phyloP scores from a whole-genome alignment of 441 rosid species.

The Jatropha podagrica region DNA sequence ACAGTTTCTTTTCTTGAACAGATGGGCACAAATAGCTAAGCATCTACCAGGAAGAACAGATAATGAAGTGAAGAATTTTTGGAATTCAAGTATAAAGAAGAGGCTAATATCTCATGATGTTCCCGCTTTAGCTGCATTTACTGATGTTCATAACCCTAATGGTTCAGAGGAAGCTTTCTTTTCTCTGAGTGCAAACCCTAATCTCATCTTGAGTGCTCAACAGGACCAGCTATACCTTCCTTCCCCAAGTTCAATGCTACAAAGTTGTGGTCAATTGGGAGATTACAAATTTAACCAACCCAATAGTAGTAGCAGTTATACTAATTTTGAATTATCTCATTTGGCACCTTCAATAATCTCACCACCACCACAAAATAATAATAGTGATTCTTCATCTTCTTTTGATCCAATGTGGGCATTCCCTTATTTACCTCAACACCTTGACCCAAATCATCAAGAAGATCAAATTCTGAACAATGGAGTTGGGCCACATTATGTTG shows the following conservation, averaged over 20 bases:
- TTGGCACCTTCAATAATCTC: slow-evolving; percentile 24
- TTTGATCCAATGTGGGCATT: slow-evolving; percentile 43
- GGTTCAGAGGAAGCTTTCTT: slow-evolving; percentile 39
- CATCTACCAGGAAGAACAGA: slow-evolving; percentile 97
- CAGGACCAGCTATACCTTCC: slow-evolving; percentile 41
- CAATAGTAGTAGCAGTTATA: background rate
- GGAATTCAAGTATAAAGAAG: slow-evolving; percentile 99
- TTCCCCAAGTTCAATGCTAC: slow-evolving; percentile 44
- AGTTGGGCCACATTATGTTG: slow-evolving; percentile 21
- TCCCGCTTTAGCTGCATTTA: slow-evolving; percentile 38
- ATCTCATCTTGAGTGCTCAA: slow-evolving; percentile 33
- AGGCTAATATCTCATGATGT: slow-evolving; percentile 65
- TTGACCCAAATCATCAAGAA: slow-evolving; percentile 42
- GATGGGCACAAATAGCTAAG: slow-evolving; percentile 97
- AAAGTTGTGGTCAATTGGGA: slow-evolving; percentile 40
- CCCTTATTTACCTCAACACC: slow-evolving; percentile 36
- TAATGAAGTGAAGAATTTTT: slow-evolving; percentile 95
- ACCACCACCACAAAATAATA: slow-evolving; percentile 13
- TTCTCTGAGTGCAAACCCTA: slow-evolving; percentile 64
- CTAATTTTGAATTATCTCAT: slow-evolving; percentile 31
- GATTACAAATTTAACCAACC: slow-evolving; percentile 40
- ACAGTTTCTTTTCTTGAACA: slow-evolving; percentile 22
- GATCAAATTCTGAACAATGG: slow-evolving; percentile 26
- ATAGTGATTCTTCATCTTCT: slow-evolving; percentile 20
- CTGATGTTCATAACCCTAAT: slow-evolving; percentile 33